Conservation (phyloP, 2,329 filamentous ascomycete species). For the Colletotrichum simmondsii region DNA sequence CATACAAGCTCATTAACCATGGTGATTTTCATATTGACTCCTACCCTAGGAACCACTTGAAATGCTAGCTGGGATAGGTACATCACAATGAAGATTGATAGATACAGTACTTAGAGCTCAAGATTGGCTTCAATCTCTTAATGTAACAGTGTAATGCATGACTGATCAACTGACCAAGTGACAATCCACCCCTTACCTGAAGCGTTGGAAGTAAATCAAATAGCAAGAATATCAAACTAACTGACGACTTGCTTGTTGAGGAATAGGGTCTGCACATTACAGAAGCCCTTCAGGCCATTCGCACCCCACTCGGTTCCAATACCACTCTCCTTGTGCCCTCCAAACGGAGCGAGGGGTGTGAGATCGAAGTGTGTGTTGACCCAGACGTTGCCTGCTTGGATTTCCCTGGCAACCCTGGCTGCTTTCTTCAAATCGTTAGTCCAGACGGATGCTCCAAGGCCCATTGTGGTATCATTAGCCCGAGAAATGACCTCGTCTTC, state of each 20-base stretch:
- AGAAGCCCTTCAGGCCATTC: conserved; percentile 49
- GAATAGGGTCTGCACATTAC: conserved; percentile 41
- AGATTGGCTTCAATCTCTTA: too few species aligned
- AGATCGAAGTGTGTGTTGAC: conserved; percentile 57
- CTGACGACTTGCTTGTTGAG: conserved; percentile 30
- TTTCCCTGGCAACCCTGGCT: conserved; percentile 59
- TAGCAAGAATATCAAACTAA: background rate
- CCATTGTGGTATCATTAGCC: conserved; percentile 64
- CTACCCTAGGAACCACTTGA: too few species aligned
- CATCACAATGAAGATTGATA: too few species aligned
- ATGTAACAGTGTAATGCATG: too few species aligned
- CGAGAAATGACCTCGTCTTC: conserved; percentile 69
- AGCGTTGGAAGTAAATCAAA: too few species aligned
- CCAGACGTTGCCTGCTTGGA: conserved; percentile 68
- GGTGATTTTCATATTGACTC: too few species aligned
- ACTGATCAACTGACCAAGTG: too few species aligned
- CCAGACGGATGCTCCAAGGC: conserved; percentile 69
- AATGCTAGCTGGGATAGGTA: too few species aligned
- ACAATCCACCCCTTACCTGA: too few species aligned
- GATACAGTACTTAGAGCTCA: too few species aligned
- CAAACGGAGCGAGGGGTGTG: conserved; percentile 46
- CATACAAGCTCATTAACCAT: too few species aligned
- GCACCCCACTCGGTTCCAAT: conserved; percentile 54
- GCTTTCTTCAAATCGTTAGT: conserved; percentile 63
- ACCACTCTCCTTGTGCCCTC: conserved; percentile 56